Conservation (phyloP, 2,329 filamentous ascomycete genomes). For the Cercospora sp. region DNA sequence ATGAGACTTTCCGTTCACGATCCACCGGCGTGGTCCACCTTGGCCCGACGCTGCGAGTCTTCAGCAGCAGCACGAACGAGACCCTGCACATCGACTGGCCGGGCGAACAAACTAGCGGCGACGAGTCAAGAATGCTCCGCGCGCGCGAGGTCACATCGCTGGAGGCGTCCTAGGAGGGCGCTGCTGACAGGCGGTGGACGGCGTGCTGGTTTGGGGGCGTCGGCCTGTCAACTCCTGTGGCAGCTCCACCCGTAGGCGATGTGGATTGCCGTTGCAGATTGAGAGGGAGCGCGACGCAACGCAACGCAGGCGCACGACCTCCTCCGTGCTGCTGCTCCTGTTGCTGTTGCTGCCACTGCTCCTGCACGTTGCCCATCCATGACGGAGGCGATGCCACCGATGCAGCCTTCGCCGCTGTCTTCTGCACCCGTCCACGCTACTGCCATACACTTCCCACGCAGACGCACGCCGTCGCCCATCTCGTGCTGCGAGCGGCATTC, state of each 20-base stretch:
- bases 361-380: neutral
- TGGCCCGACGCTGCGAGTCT: neutral
- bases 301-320: too few species aligned
- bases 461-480: neutral
- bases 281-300: neutral
- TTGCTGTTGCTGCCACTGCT: neutral
- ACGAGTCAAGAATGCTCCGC: neutral
- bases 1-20: neutral
- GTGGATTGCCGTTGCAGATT: slow-evolving; percentile 15
- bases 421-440: neutral
- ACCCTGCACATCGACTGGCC: neutral
- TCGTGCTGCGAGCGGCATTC: neutral
- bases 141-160: neutral
- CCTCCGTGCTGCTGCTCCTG: neutral
- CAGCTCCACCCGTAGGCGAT: slow-evolving; percentile 4
- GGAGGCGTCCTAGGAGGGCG: neutral
- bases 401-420: neutral
- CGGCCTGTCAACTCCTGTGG: neutral
- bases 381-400: neutral
- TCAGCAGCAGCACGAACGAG: neutral
- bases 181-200: neutral
- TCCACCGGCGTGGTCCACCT: neutral
- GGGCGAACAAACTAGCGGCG: neutral
- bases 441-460: neutral
- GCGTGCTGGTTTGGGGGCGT: neutral